Conservation (phyloP, 2,329 filamentous ascomycete species). For the Ramichloridium luteum region DNA sequence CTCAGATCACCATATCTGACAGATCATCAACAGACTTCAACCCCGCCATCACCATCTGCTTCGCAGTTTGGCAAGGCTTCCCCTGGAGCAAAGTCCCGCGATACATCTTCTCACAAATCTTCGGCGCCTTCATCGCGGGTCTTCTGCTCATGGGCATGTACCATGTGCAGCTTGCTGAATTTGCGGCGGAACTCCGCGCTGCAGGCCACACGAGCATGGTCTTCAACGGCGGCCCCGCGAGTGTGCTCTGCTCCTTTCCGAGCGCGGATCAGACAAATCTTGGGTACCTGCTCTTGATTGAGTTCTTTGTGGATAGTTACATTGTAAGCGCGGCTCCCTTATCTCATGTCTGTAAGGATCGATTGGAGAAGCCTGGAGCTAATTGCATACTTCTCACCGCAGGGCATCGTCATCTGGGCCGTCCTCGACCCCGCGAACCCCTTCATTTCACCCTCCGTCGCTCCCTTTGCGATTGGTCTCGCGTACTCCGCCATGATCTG, state of each 20-base stretch:
- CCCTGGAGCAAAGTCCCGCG: conserved; percentile 46
- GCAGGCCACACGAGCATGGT: conserved; percentile 28
- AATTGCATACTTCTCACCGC: not conserved
- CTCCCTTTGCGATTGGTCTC: conserved; percentile 44
- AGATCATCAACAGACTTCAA: conserved; percentile 1
- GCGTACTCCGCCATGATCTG: conserved; percentile 42
- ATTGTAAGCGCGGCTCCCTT: conserved; percentile 32
- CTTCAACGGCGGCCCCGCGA: conserved; percentile 40
- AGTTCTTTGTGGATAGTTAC: conserved; percentile 48
- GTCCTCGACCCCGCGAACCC: conserved; percentile 47
- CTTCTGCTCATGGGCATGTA: conserved; percentile 46
- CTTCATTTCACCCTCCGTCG: conserved; percentile 37
- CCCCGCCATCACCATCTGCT: conserved; percentile 28
- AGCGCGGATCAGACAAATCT: conserved; percentile 38
- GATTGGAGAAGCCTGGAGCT: not conserved
- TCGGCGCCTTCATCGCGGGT: conserved; percentile 44
- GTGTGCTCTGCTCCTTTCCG: conserved; percentile 45
- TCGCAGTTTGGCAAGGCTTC: conserved; percentile 44
- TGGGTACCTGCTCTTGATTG: conserved; percentile 46
- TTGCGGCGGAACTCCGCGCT: conserved; percentile 29
- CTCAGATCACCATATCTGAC: not conserved
- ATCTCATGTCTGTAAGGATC: too few relatives aligned
- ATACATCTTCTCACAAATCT: conserved; percentile 46
- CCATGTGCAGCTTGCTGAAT: conserved; percentile 37
- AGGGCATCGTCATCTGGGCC: conserved; percentile 46